phyloP scores from a whole-genome alignment of 257 asterid genomes.

The Linderniella brevidens region DNA sequence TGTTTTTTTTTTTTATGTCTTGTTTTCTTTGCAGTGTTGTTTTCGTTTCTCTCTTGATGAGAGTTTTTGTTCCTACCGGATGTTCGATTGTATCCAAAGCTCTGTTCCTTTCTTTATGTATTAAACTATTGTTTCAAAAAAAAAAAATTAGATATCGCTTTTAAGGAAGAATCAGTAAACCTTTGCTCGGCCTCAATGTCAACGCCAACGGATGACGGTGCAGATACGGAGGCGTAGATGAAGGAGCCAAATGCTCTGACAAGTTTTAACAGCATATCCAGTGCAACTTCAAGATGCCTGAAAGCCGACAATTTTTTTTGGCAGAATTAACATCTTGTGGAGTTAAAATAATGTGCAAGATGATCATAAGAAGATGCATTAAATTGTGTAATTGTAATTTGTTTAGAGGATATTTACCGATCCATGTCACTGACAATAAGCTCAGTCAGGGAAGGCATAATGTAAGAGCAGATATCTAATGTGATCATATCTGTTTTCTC shows the following conservation, averaged over 20 bases:
- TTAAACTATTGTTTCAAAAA: no score
- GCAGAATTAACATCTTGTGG: not conserved
- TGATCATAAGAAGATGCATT: no score
- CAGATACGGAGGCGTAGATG: slow-evolving; percentile 74
- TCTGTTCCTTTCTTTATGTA: no score
- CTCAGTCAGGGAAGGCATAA: slow-evolving; percentile 67
- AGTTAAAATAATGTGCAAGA: no score
- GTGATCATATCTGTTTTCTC: slow-evolving; percentile 67
- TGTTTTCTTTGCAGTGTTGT: no score
- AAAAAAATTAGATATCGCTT: no score
- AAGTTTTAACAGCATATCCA: slow-evolving; percentile 73
- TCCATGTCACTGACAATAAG: slow-evolving; percentile 71
- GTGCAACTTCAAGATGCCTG: slow-evolving; percentile 83
- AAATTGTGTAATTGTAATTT: no score
- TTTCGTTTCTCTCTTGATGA: no score
- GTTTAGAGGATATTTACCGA: slow-evolving; percentile 27
- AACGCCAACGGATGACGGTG: slow-evolving; percentile 80
- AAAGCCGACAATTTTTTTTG: slow-evolving; percentile 3
- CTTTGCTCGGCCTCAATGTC: slow-evolving; percentile 97
- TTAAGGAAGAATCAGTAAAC: slow-evolving; percentile 19
- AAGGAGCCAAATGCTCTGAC: slow-evolving; percentile 86
- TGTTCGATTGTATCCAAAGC: no score
- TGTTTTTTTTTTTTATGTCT: no score
- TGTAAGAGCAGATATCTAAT: slow-evolving; percentile 66
- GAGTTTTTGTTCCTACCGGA: no score